These are phyloP conservation scores for Erodium trifolium DNA, from an alignment of 441 rosid genomes.

Conservation along the genomic window DNA sequence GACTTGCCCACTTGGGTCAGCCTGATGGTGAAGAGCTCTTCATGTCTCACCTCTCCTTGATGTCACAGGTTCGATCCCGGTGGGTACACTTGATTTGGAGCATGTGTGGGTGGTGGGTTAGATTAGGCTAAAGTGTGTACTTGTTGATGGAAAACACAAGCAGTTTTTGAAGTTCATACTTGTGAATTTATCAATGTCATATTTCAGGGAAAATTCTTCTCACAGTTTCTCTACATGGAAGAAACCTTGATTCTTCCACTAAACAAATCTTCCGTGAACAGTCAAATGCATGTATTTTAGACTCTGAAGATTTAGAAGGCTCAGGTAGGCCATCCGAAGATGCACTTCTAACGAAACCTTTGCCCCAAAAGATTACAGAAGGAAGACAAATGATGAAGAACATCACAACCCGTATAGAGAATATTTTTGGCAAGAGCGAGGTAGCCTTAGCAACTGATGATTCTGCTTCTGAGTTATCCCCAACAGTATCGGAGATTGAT, in stretches of 20 bases:
- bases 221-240: conserved; percentile 44
- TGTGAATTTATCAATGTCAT: neutral
- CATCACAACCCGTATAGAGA: conserved; percentile 43
- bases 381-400: conserved; percentile 59
- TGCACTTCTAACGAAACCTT: conserved; percentile 29
- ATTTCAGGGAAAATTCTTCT: conserved; percentile 68
- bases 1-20: neutral
- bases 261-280: conserved; percentile 21
- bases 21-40: no score
- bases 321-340: conserved; percentile 23
- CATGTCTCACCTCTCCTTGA: no score
- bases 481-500: conserved; percentile 44
- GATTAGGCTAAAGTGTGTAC: no score
- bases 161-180: neutral
- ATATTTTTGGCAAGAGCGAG: conserved; percentile 47
- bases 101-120: no score
- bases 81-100: no score
- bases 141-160: neutral
- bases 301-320: conserved; percentile 31
- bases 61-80: no score
- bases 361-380: conserved; percentile 32
- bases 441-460: conserved; percentile 34
- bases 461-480: conserved; percentile 24
- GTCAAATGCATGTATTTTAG: conserved; percentile 25
- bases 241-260: conserved; percentile 23